phyloP scores from a whole-genome alignment of 768 basidiomycete genomes.

The Heimioporus sp. region DNA sequence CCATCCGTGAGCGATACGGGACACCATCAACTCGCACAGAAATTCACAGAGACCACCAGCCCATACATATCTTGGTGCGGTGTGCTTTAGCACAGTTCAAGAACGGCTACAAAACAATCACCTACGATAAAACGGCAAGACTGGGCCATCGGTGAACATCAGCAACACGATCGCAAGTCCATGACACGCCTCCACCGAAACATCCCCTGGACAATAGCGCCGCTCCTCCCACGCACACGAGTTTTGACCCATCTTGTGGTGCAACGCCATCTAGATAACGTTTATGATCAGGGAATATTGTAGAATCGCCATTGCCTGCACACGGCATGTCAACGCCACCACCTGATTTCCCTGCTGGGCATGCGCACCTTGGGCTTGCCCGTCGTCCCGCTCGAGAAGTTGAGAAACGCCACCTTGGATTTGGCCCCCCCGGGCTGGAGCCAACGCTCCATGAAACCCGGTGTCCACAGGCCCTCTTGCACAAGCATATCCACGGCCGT shows the following conservation, averaged over 20 bases:
- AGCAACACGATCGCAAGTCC: background rate
- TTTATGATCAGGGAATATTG: constrained; percentile 67
- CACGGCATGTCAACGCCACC: background rate
- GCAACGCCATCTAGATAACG: constrained; percentile 54
- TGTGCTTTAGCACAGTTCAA: constrained; percentile 9
- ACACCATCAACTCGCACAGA: background rate
- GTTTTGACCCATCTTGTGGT: constrained; percentile 44
- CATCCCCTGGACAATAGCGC: constrained; percentile 53
- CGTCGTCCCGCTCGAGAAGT: constrained; percentile 76
- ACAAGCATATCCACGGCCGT: constrained; percentile 46
- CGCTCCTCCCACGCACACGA: constrained; percentile 36
- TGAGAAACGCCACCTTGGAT: constrained; percentile 61
- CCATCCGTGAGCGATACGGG: constrained; percentile 5
- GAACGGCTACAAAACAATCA: constrained; percentile 13
- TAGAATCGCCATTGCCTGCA: constrained; percentile 62
- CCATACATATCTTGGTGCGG: constrained; percentile 55
- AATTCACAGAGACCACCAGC: constrained; percentile 51
- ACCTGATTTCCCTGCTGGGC: background rate
- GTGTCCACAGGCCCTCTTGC: constrained; percentile 37
- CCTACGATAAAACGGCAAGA: constrained; percentile 61
- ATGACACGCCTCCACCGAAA: constrained; percentile 52
- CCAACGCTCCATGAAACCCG: constrained; percentile 43
- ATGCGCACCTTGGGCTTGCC: constrained; percentile 40
- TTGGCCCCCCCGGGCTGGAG: constrained; percentile 58
- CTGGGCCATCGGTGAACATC: constrained; percentile 28